Base-by-base conservation (phyloP, 768 basidiomycete species). In the Mycena albidolilacea region DNA sequence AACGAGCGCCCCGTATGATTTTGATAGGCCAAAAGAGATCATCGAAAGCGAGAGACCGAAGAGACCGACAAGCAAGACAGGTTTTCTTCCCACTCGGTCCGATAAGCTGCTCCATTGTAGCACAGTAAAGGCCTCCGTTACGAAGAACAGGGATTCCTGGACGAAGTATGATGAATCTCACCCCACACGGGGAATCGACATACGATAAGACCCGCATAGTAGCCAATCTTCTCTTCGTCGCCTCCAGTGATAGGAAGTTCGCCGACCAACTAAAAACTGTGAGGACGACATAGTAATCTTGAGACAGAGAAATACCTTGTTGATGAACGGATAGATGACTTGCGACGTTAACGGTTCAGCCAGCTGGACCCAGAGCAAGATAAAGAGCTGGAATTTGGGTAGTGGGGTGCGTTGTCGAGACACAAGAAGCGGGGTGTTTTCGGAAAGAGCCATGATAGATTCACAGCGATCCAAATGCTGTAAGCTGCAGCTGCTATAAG, bases 301-400 rank as follows among this genome's bases (percentile, higher is more conserved):
- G 19, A 7, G 19, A 19, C 7, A 58, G 10, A 19, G 37, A 58
- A 38, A 41, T 19, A 59, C 58, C 58, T 59, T 59, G 38, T 59
- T 59, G 58, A 59, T 59, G 38, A 59, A 59, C 38, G 58, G 58
- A 8, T 39, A 59, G 41, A 59, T 59, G 58, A 59, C 58, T 21
- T 59, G 58, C 3, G 58, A 59, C 19, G 58, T 59, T 14, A 59
- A 19, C 7, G 58, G 58, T n/a, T 59, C 58, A 5, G 58, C 58
- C 12, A 59, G 19, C 19, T 59, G 58, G 58, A 59, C 58, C 58
- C 58, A 59, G 8, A 59, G 39, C 19, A 59, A 21, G 19, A 59
- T 59, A 35, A 59, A 59, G 17, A 59, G 58, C 58, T 59, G 58
- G 19, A 59, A 59, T 59, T 59, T 59, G 11, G 58, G 58, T 11